A percentile compares a stretch with the other conserved stretches of the same genome.
These are phyloP conservation scores for Neonothopanus nambi DNA, from an alignment of 1,284 basidiomycete species.

Conservation along the genomic window DNA sequence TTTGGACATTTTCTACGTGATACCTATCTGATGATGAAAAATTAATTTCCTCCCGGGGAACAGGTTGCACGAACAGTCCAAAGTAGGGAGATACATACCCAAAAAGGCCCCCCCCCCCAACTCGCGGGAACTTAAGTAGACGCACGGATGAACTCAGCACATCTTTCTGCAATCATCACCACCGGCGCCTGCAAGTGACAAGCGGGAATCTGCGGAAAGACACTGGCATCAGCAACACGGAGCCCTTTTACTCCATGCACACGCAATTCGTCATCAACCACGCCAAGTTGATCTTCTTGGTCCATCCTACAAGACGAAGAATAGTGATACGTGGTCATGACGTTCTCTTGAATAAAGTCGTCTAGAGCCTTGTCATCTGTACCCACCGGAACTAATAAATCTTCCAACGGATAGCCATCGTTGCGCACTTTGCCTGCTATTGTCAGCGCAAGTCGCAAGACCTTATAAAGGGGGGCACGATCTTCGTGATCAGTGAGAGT, in stretches of 20 bases:
- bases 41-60: too few relatives aligned
- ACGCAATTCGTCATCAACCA: constrained; percentile 48
- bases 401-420: constrained; percentile 31
- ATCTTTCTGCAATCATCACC: constrained; percentile 37
- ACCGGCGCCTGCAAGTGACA: constrained; percentile 38
- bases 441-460: constrained; percentile 25
- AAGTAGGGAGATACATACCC: too few relatives aligned
- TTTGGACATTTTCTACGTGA: too few relatives aligned
- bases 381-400: constrained; percentile 30
- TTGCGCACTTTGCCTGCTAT: constrained; percentile 30
- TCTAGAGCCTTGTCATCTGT: constrained; percentile 29
- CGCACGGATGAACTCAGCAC: constrained; percentile 31
- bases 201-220: constrained; percentile 38
- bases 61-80: too few relatives aligned
- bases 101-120: too few relatives aligned
- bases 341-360: constrained; percentile 24
- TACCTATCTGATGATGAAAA: too few relatives aligned
- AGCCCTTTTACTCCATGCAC: constrained; percentile 48
- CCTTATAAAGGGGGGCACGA: constrained; percentile 24
- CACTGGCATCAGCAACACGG: constrained; percentile 40
- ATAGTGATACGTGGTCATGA: constrained; percentile 37
- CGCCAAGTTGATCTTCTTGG: constrained; percentile 34
- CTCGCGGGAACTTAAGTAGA: too few relatives aligned
- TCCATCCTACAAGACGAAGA: constrained; percentile 41
- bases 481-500: constrained; percentile 29